Percentiles rank a stretch among this genome's conserved stretches.
These are phyloP conservation scores for Termitomyces sp. DNA, from an alignment of 768 basidiomycete species.

Conservation along the genomic window DNA sequence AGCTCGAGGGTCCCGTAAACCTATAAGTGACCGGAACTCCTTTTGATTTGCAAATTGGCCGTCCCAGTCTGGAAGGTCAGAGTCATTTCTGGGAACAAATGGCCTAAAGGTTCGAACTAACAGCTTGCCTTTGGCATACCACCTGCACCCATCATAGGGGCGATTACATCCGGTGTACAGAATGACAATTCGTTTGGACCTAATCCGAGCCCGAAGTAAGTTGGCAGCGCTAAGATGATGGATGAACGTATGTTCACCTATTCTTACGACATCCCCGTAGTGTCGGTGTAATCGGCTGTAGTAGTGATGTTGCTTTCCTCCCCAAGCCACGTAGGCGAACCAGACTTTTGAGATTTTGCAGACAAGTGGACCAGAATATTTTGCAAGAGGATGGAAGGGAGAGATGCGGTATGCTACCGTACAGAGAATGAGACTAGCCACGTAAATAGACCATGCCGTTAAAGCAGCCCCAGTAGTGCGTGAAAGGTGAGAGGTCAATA, in stretches of 20 bases:
- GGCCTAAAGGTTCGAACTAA: background rate
- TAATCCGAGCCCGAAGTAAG: background rate
- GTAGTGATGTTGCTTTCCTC: slow-evolving; percentile 40
- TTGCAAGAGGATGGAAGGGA: background rate
- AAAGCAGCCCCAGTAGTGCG: background rate
- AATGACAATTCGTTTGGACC: background rate
- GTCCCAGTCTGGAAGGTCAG: background rate
- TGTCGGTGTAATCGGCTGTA: slow-evolving; percentile 40
- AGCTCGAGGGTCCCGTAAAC: slow-evolving; percentile 10
- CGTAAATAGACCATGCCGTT: background rate
- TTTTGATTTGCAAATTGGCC: background rate
- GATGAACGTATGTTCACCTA: background rate
- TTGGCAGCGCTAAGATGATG: background rate
- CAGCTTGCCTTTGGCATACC: background rate
- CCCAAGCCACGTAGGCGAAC: slow-evolving; percentile 24
- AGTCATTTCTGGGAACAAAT: background rate
- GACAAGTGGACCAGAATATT: slow-evolving; percentile 31
- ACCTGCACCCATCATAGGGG: background rate
- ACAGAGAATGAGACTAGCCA: background rate
- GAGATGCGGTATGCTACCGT: background rate
- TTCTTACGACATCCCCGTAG: slow-evolving; percentile 36
- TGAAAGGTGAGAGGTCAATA: background rate
- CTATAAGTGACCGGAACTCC: background rate
- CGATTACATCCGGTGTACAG: background rate
- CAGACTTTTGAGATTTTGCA: slow-evolving; percentile 37